phyloP scores from a whole-genome alignment of 805 yeast genomes.

The Candida morakotiae region DNA sequence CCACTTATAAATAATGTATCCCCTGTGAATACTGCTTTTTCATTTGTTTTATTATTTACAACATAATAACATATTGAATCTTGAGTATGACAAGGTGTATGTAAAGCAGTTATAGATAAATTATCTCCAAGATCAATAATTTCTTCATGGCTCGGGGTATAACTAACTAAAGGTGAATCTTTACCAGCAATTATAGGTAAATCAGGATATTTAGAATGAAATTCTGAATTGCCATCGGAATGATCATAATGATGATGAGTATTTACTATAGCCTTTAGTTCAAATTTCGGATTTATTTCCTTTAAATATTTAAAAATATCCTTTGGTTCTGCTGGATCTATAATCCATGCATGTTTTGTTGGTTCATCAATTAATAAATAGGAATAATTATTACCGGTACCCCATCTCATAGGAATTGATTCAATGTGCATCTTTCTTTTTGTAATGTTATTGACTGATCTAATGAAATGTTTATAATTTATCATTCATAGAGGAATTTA shows the following conservation, averaged over 20 bases:
- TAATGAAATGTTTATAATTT: not conserved
- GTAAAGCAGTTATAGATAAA: conserved; percentile 70
- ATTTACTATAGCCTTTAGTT: conserved; percentile 76
- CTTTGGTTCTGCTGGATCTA: conserved; percentile 88
- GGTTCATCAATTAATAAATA: conserved; percentile 70
- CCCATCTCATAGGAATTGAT: conserved; percentile 92
- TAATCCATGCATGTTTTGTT: conserved; percentile 68
- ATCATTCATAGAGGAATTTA: too few relatives aligned
- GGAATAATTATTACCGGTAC: conserved; percentile 85
- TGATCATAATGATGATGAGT: conserved; percentile 98
- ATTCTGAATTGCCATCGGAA: conserved; percentile 72
- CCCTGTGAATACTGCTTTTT: conserved; percentile 85
- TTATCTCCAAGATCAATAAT: conserved; percentile 58
- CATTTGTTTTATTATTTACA: conserved; percentile 56
- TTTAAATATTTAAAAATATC: conserved; percentile 52
- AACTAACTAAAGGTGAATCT: conserved; percentile 69
- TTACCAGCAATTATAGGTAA: conserved; percentile 79
- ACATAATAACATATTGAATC: conserved; percentile 90
- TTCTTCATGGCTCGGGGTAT: conserved; percentile 65
- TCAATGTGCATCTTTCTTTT: conserved; percentile 64
- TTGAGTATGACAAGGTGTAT: conserved; percentile 97
- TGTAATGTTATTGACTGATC: not conserved
- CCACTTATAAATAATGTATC: conserved; percentile 94
- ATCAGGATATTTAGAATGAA: conserved; percentile 38
- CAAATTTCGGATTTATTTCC: conserved; percentile 36